Conservation (phyloP, 1,139 yeast genomes). For the Yamadazyma buinensis region DNA sequence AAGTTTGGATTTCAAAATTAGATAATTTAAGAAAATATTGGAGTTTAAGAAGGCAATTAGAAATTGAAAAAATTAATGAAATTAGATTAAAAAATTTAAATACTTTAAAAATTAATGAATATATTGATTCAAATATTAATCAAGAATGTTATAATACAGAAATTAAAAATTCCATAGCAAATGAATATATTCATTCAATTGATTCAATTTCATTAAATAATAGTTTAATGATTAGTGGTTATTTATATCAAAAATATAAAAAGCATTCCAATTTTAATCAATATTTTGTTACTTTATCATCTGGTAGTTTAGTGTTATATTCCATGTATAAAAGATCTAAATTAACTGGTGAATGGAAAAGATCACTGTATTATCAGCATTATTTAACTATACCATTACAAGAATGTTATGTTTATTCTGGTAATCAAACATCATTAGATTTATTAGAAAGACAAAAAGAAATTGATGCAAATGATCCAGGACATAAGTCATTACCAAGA, state of each 20-base stretch:
- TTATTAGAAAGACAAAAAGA: constrained; percentile 46
- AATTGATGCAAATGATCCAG: constrained; percentile 44
- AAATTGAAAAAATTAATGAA: constrained; percentile 30
- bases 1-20: constrained; percentile 63
- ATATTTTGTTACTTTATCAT: constrained; percentile 61
- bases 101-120: constrained; percentile 50
- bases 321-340: constrained; percentile 45
- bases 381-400: constrained; percentile 57
- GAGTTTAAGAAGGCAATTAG: constrained; percentile 46
- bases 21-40: constrained; percentile 52
- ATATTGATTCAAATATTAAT: constrained; percentile 53
- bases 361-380: constrained; percentile 42
- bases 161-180: constrained; percentile 48
- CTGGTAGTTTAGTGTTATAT: constrained; percentile 60
- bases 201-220: constrained; percentile 57
- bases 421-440: constrained; percentile 56
- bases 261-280: constrained; percentile 65
- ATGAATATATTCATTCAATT: constrained; percentile 50
- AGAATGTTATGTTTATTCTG: constrained; percentile 75
- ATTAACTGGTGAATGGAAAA: constrained; percentile 43
- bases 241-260: constrained; percentile 61
- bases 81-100: constrained; percentile 46
- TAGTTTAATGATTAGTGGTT: constrained; percentile 60
- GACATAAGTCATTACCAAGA: constrained; percentile 65
- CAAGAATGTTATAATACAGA: constrained; percentile 55